phyloP scores from a whole-genome alignment of 257 asterid genomes.

The Nemophila menziesii region DNA sequence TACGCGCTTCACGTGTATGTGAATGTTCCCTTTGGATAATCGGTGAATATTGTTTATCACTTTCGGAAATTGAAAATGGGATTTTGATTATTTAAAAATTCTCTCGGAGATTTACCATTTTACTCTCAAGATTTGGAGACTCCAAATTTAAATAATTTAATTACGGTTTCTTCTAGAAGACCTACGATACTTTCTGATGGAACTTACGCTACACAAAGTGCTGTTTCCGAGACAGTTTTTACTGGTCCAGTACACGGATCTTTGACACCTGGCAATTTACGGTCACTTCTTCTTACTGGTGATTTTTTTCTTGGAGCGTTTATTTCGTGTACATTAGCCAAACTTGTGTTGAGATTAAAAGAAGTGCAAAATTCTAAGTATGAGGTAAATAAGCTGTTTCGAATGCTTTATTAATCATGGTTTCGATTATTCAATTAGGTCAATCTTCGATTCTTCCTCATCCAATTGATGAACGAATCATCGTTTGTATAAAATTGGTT shows the following conservation, averaged over 20 bases:
- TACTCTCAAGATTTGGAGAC: constrained; percentile 73
- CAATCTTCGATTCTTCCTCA: constrained; percentile 83
- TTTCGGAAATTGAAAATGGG: constrained; percentile 83
- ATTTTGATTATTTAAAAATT: constrained; percentile 81
- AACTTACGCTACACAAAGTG: constrained; percentile 94
- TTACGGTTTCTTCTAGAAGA: constrained; percentile 81
- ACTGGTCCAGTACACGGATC: constrained; percentile 76
- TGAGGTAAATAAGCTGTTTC: constrained; percentile 70
- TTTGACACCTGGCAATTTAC: constrained; percentile 53
- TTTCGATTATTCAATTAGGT: constrained; percentile 82
- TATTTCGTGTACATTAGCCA: constrained; percentile 72
- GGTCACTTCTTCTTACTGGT: constrained; percentile 87
- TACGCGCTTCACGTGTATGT: constrained; percentile 86
- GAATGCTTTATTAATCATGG: constrained; percentile 58
- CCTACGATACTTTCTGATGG: constrained; percentile 96
- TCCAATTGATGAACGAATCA: constrained; percentile 85
- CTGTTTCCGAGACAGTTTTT: constrained; percentile 90
- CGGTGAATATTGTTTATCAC: constrained; percentile 80
- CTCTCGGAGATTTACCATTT: constrained; percentile 85
- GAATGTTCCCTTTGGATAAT: constrained; percentile 93
- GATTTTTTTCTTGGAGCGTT: constrained; percentile 93
- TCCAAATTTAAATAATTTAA: constrained; percentile 51
- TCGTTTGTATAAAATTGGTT: constrained; percentile 66
- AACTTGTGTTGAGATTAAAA: constrained; percentile 68
- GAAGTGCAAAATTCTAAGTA: constrained; percentile 72